Evolutionary conservation across 1,139 yeast species (phyloP).

Genomic region (Saccharomycopsis crataegensis): DNA sequence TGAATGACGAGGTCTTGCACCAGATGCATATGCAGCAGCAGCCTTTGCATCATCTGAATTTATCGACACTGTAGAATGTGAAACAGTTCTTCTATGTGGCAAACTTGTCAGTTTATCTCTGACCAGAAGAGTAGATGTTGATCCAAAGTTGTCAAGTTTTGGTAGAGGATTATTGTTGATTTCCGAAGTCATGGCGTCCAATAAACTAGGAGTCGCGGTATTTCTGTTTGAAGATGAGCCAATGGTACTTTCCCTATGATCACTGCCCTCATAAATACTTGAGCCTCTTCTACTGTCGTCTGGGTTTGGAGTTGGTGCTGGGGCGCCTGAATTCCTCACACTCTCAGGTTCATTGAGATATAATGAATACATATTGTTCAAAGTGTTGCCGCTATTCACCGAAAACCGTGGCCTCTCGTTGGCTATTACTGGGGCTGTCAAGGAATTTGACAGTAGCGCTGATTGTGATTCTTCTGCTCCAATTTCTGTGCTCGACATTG

Average conservation of each 20-base stretch:
- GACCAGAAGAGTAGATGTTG: constrained; percentile 5
- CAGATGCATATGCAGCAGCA: constrained; percentile 12
- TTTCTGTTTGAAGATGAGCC: constrained; percentile 9
- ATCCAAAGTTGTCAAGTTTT: constrained; percentile 5
- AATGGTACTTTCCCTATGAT: constrained; percentile 8
- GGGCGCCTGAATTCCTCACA: not conserved
- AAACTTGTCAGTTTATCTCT: not conserved
- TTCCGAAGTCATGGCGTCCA: not conserved
- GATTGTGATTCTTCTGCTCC: not conserved
- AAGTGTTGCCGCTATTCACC: constrained; percentile 8
- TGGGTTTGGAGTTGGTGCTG: not conserved
- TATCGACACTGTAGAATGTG: constrained; percentile 1
- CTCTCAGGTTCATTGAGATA: constrained; percentile 12
- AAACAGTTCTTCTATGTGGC: constrained; percentile 1
- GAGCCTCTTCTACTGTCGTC: constrained; percentile 2
- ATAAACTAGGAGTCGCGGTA: constrained; percentile 14
- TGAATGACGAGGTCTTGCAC: constrained; percentile 1
- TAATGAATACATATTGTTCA: constrained; percentile 10
- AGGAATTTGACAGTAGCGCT: not conserved
- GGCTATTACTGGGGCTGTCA: not conserved
- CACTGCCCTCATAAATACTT: constrained; percentile 11
- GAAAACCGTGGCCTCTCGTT: constrained; percentile 8
- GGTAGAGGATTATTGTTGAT: constrained; percentile 5
- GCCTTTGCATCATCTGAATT: constrained; percentile 1
- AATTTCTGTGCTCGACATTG: not conserved